A percentile compares a stretch with the other conserved stretches of the same genome.
Conservation (phyloP, 1,139 yeast species). For the Geotrichum klebahnii region DNA sequence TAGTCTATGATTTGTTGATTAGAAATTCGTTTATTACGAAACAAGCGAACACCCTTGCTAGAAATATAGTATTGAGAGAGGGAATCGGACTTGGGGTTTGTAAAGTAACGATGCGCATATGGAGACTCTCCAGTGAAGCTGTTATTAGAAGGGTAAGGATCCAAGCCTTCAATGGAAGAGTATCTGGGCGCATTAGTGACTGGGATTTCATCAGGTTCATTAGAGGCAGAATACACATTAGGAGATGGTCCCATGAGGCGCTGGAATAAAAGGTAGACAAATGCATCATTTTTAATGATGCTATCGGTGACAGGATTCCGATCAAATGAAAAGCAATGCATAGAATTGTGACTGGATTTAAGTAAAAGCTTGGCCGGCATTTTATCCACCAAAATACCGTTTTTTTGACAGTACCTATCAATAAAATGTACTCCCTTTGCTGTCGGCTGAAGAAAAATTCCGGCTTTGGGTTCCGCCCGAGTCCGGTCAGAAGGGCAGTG, state of each 20-base stretch:
- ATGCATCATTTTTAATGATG: conserved; percentile 60
- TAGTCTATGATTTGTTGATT: conserved; percentile 27
- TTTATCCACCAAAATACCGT: conserved; percentile 41
- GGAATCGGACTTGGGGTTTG: conserved; percentile 85
- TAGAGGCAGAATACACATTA: conserved; percentile 62
- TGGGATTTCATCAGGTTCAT: conserved; percentile 41
- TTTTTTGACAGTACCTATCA: conserved; percentile 53
- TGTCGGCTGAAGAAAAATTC: conserved; percentile 63
- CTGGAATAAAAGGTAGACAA: conserved; percentile 62
- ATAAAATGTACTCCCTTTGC: conserved; percentile 83
- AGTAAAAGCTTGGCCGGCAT: conserved; percentile 46
- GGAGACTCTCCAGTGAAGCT: conserved; percentile 47
- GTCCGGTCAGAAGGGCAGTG: conserved; percentile 72
- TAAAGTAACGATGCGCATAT: conserved; percentile 69
- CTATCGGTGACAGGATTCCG: conserved; percentile 58
- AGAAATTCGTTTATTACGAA: conserved; percentile 42
- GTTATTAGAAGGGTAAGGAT: conserved; percentile 3
- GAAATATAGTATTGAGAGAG: conserved; percentile 75
- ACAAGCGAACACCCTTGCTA: conserved; percentile 60
- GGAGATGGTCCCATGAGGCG: conserved; percentile 64
- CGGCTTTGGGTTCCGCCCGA: conserved; percentile 23
- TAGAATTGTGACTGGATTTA: conserved; percentile 57
- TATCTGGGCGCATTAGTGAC: not conserved
- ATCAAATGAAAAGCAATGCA: conserved; percentile 67
- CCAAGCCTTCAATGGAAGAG: not conserved